Evolutionary conservation across 257 asterid species (phyloP).

Genomic region (Paraleonurus japonicus): DNA sequence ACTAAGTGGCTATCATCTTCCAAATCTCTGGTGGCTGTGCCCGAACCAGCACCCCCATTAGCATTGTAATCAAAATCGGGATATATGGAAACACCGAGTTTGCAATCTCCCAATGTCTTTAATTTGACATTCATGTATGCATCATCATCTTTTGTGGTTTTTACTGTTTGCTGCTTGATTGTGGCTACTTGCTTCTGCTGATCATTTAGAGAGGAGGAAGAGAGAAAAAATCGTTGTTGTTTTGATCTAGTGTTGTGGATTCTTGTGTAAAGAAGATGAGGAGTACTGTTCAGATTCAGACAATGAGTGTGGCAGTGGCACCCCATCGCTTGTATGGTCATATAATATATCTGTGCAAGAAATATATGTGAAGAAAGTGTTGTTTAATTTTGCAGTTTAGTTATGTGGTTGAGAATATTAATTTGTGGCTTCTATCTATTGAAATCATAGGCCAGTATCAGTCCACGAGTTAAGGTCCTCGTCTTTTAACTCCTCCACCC

Average conservation of each 20-base stretch:
- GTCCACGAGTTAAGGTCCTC: background rate
- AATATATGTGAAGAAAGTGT: background rate
- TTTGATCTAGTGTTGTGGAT: background rate
- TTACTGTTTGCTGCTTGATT: constrained; percentile 15
- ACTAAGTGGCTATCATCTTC: constrained; percentile 26
- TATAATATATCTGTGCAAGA: background rate
- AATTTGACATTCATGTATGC: constrained; percentile 44
- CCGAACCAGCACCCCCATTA: constrained; percentile 69
- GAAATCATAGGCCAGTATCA: background rate
- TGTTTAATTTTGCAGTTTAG: background rate
- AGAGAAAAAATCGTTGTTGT: background rate
- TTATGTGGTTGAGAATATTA: background rate
- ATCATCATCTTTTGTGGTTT: constrained; percentile 25
- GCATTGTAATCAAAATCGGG: constrained; percentile 85
- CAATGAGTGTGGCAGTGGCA: background rate
- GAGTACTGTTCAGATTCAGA: background rate
- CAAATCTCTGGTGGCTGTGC: constrained; percentile 34
- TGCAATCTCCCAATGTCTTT: constrained; percentile 64
- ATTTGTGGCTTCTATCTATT: background rate
- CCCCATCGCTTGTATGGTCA: background rate
- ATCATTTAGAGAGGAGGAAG: background rate
- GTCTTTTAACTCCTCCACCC: background rate
- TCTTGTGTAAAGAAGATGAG: background rate
- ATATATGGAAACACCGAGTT: constrained; percentile 75
- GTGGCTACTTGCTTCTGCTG: background rate